Evolutionary conservation across 306 rosid species (phyloP).

Genomic region (Senna siamea): DNA sequence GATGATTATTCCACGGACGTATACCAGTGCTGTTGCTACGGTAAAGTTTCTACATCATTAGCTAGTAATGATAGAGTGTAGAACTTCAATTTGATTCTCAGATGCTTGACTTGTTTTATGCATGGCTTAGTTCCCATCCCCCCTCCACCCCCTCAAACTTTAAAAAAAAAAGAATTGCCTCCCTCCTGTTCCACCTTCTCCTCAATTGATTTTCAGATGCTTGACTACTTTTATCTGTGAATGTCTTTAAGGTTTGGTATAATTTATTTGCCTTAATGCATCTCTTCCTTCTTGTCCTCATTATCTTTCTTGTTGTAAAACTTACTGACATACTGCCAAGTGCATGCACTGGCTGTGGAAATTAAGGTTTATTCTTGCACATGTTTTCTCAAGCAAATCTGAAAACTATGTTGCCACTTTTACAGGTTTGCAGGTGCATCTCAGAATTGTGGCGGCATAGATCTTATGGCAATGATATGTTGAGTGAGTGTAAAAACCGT

Average conservation of each 20-base stretch:
- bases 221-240: not conserved
- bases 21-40: conserved; percentile 88
- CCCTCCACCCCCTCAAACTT: no score
- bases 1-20: conserved; percentile 81
- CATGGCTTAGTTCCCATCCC: no score
- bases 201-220: not conserved
- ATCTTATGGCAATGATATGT: conserved; percentile 61
- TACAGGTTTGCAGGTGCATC: conserved; percentile 96
- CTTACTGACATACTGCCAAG: not conserved
- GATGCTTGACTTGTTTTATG: conserved; percentile 32
- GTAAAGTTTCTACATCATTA: conserved; percentile 47
- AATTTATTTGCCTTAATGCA: not conserved
- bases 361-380: conserved; percentile 4
- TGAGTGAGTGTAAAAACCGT: conserved; percentile 76
- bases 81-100: conserved; percentile 31
- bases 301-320: conserved; percentile 19
- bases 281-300: not conserved
- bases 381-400: conserved; percentile 30
- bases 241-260: no score
- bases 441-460: conserved; percentile 90
- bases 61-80: conserved; percentile 6
- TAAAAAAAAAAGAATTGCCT: no score
- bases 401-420: conserved; percentile 30
- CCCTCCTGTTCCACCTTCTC: not conserved
- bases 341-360: conserved; percentile 14